These are phyloP conservation scores for Hyaloscypha hepaticicola DNA, from an alignment of 495 filamentous ascomycete species.

Conservation along the genomic window DNA sequence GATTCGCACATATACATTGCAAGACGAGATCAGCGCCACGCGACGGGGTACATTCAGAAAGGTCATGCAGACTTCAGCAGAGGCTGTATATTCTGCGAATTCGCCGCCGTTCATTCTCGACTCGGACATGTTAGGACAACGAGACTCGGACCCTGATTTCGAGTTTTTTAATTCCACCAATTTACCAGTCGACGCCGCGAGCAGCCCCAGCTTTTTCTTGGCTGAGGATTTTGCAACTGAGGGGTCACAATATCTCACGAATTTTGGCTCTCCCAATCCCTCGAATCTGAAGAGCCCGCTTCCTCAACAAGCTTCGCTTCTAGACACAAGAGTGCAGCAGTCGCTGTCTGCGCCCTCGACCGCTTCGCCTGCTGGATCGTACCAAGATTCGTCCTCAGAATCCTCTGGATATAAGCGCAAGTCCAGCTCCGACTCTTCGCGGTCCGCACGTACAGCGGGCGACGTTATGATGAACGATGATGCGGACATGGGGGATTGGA, in stretches of 20 bases:
- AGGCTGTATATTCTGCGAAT: slow-evolving; percentile 28
- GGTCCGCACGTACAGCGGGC: slow-evolving; percentile 32
- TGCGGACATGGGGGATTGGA: slow-evolving; percentile 33
- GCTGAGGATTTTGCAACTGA: slow-evolving; percentile 27
- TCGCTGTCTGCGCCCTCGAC: slow-evolving; percentile 31
- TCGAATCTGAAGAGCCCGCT: slow-evolving; percentile 22
- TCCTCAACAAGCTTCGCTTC: slow-evolving; percentile 26
- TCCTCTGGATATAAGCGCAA: slow-evolving; percentile 47
- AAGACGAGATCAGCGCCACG: background rate
- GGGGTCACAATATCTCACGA: slow-evolving; percentile 12
- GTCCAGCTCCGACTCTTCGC: slow-evolving; percentile 45
- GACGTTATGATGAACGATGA: slow-evolving; percentile 34
- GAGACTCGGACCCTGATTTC: slow-evolving; percentile 39
- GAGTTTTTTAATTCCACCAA: slow-evolving; percentile 38
- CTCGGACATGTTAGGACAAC: slow-evolving; percentile 34
- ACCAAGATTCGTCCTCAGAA: slow-evolving; percentile 47
- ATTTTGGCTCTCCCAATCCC: slow-evolving; percentile 23
- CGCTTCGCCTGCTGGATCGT: slow-evolving; percentile 43
- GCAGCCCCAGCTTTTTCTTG: slow-evolving; percentile 27
- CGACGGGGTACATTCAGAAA: slow-evolving; percentile 11
- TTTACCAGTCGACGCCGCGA: slow-evolving; percentile 20
- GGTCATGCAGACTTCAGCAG: slow-evolving; percentile 31
- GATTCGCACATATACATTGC: background rate
- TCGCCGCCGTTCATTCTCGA: slow-evolving; percentile 35
- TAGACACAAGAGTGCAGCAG: slow-evolving; percentile 28